Evolutionary conservation across 371 early-diverging fungal genomes (phyloP).

Genomic region (Mortierella sp.): DNA sequence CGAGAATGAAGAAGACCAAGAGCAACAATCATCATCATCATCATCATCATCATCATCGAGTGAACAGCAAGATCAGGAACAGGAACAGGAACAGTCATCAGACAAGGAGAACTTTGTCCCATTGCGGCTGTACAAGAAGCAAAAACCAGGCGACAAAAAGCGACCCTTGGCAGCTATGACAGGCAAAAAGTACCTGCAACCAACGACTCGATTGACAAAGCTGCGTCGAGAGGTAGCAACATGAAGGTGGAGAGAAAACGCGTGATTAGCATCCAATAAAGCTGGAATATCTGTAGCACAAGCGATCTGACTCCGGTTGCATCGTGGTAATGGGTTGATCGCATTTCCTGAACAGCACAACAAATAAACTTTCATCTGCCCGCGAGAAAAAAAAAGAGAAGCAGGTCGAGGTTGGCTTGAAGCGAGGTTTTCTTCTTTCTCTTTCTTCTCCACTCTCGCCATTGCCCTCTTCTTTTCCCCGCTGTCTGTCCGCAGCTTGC

Average conservation of each 20-base stretch:
- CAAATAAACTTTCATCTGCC: not conserved
- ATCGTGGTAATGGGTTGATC: too few species aligned
- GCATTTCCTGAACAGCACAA: too few species aligned
- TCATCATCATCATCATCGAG: too few species aligned
- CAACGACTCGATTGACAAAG: not conserved
- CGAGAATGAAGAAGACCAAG: too few species aligned
- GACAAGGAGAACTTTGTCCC: conserved; percentile 37
- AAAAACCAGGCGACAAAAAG: conserved; percentile 21
- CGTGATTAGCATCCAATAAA: too few species aligned
- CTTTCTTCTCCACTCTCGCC: conserved; percentile 16
- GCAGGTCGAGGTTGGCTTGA: too few species aligned
- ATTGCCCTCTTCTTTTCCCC: conserved; percentile 12
- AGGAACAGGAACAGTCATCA: conserved; percentile 44
- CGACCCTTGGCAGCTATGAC: conserved; percentile 20
- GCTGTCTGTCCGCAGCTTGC: conserved; percentile 4
- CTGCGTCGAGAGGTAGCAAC: not conserved
- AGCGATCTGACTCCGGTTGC: too few species aligned
- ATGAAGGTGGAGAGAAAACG: not conserved
- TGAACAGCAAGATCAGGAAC: conserved; percentile 5
- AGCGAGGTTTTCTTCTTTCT: conserved; percentile 2
- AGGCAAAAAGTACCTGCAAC: conserved; percentile 7
- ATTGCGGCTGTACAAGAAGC: conserved; percentile 15
- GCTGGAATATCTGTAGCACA: too few species aligned
- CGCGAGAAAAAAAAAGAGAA: too few species aligned
- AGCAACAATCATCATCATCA: too few species aligned